phyloP scores from a whole-genome alignment of 2,329 filamentous ascomycete genomes.

The Arachnopeziza araneosa region DNA sequence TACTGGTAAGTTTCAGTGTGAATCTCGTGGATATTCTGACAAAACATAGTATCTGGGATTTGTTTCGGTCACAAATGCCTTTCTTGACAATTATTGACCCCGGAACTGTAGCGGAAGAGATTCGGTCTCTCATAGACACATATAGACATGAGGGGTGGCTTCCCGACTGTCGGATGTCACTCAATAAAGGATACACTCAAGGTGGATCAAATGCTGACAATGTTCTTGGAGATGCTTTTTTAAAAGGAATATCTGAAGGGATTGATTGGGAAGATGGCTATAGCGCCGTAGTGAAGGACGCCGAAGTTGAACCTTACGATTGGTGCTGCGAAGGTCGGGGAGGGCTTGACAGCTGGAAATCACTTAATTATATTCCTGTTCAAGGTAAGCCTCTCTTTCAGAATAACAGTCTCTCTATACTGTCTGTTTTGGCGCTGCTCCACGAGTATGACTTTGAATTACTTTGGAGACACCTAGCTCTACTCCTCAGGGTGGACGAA shows the following conservation, averaged over 20 bases:
- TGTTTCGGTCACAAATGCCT: conserved; percentile 62
- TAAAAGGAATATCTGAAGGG: conserved; percentile 58
- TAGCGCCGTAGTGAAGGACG: conserved; percentile 64
- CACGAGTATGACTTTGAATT: no score
- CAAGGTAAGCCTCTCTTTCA: conserved; percentile 29
- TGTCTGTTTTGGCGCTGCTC: no score
- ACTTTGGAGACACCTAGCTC: conserved; percentile 61
- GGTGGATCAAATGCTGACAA: conserved; percentile 71
- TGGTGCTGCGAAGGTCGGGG: conserved; percentile 69
- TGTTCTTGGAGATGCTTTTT: conserved; percentile 60
- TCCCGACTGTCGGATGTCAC: conserved; percentile 67
- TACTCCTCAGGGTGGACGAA: conserved; percentile 33
- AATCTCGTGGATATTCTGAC: background rate
- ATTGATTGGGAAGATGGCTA: conserved; percentile 69
- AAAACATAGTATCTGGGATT: conserved; percentile 59
- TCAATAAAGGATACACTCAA: conserved; percentile 70
- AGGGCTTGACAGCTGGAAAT: conserved; percentile 67
- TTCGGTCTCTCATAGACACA: conserved; percentile 65
- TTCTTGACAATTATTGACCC: conserved; percentile 66
- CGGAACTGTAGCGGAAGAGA: conserved; percentile 55
- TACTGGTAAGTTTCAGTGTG: background rate
- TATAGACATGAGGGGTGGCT: conserved; percentile 58
- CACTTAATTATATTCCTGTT: conserved; percentile 63
- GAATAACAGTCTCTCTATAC: no score
- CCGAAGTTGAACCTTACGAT: conserved; percentile 46